Percentiles rank a stretch among this genome's conserved stretches.
Conservation (phyloP, 2,329 filamentous ascomycete species). For the Hyphodiscus sp. region DNA sequence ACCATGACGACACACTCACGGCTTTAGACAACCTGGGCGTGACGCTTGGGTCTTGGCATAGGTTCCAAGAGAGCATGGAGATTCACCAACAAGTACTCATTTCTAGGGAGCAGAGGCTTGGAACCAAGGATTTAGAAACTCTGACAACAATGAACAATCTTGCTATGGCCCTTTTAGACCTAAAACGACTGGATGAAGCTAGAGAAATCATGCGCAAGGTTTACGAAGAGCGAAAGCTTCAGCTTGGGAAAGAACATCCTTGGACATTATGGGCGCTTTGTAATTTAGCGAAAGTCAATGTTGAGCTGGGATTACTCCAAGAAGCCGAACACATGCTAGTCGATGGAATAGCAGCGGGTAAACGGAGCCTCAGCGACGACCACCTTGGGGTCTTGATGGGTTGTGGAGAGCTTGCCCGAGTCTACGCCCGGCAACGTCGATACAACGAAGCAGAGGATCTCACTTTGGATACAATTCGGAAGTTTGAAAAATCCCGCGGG, state of each 20-base stretch:
- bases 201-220: slow-evolving; percentile 15
- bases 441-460: too few relatives aligned
- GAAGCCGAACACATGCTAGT: too few relatives aligned
- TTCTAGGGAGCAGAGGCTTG: background rate
- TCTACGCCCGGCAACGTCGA: too few relatives aligned
- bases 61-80: slow-evolving; percentile 11
- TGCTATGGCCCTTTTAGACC: slow-evolving; percentile 12
- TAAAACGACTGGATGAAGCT: slow-evolving; percentile 10
- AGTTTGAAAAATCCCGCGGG: too few relatives aligned
- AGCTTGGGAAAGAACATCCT: slow-evolving; percentile 19
- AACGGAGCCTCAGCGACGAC: too few relatives aligned
- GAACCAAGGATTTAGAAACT: background rate
- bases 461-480: too few relatives aligned
- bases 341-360: too few relatives aligned
- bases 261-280: slow-evolving; percentile 22
- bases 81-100: slow-evolving; percentile 13
- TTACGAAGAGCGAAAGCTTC: slow-evolving; percentile 7
- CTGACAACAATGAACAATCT: slow-evolving; percentile 7
- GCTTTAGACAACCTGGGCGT: slow-evolving; percentile 19
- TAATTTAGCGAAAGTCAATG: too few relatives aligned
- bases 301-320: too few relatives aligned
- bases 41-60: slow-evolving; percentile 15
- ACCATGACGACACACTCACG: slow-evolving; percentile 36
- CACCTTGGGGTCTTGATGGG: too few relatives aligned
- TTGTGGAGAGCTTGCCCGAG: too few relatives aligned